Evolutionary conservation across 1,139 yeast species (phyloP).

Genomic region (Saccharomyces hybrid): DNA sequence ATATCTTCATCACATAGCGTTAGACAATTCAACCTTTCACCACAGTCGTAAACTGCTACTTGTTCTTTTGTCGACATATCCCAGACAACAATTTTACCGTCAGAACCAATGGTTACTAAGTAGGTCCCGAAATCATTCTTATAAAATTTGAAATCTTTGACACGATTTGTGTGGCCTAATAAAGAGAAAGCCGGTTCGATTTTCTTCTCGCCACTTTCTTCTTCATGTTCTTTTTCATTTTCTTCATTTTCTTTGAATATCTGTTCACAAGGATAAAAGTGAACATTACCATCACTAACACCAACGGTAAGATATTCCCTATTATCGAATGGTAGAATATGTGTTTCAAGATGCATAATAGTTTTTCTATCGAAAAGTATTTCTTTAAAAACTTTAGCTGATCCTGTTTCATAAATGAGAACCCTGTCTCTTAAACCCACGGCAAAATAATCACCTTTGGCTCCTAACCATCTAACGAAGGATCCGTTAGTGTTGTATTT

Average conservation of each 20-base stretch:
- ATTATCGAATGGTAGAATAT: slow-evolving; percentile 35
- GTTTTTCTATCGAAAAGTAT: slow-evolving; percentile 43
- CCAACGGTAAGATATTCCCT: slow-evolving; percentile 58
- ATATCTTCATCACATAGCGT: slow-evolving; percentile 69
- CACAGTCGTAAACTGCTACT: slow-evolving; percentile 82
- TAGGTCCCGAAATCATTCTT: slow-evolving; percentile 41
- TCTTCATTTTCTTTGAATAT: slow-evolving; percentile 31
- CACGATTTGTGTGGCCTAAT: slow-evolving; percentile 77
- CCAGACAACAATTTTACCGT: slow-evolving; percentile 91
- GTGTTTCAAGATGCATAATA: slow-evolving; percentile 60
- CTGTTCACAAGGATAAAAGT: slow-evolving; percentile 42
- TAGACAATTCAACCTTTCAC: slow-evolving; percentile 89
- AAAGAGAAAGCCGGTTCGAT: slow-evolving; percentile 47
- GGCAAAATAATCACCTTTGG: slow-evolving; percentile 57
- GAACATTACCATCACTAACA: slow-evolving; percentile 63
- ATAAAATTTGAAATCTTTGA: slow-evolving; percentile 64
- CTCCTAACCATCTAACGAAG: slow-evolving; percentile 52
- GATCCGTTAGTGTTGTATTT: slow-evolving; percentile 66
- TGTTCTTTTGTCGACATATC: slow-evolving; percentile 63
- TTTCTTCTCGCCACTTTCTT: slow-evolving; percentile 19
- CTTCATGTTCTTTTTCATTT: slow-evolving; percentile 25
- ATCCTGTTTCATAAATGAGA: slow-evolving; percentile 56
- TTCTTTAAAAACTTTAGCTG: slow-evolving; percentile 51
- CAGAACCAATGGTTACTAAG: slow-evolving; percentile 80
- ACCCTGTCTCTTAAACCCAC: slow-evolving; percentile 67